Percentiles rank a stretch among this genome's conserved stretches.
Evolutionary conservation across 768 basidiomycete species (phyloP).

Genomic region (Lactarius deliciosus): DNA sequence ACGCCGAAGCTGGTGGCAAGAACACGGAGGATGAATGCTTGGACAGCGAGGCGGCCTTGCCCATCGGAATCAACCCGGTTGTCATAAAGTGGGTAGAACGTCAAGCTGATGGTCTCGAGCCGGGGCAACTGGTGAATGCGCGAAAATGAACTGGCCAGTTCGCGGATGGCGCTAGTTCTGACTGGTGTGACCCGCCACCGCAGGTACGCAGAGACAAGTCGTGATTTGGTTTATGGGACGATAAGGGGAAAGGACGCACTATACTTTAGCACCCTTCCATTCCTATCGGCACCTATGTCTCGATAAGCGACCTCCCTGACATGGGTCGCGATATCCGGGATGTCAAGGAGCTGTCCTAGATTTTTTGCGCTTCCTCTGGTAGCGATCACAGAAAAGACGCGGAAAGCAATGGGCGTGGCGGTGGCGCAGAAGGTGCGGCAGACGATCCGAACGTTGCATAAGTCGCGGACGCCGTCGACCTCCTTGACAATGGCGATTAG

Average conservation of each 20-base stretch:
- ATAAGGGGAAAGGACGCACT: not conserved
- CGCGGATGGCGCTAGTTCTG: not conserved
- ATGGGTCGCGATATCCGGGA: not conserved
- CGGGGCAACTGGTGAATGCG: not conserved
- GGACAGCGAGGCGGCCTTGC: not conserved
- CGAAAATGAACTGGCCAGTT: not conserved
- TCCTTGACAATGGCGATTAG: not conserved
- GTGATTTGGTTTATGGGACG: not conserved
- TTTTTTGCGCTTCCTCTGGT: not conserved
- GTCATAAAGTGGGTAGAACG: not conserved
- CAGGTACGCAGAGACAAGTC: not conserved
- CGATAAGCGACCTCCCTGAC: conserved; percentile 4
- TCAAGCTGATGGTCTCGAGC: not conserved
- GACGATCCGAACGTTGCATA: not conserved
- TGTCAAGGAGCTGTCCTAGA: not conserved
- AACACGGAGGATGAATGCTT: not conserved
- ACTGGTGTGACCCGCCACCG: not conserved
- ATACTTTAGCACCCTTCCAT: not conserved
- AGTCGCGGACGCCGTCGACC: not conserved
- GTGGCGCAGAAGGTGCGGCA: not conserved
- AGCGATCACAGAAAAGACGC: not conserved
- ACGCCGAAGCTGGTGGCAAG: not conserved
- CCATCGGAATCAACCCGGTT: not conserved
- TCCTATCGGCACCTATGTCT: not conserved
- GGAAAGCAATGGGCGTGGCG: conserved; percentile 9